Conservation (phyloP, 2,329 filamentous ascomycete species). For the Aspergillus sp. region DNA sequence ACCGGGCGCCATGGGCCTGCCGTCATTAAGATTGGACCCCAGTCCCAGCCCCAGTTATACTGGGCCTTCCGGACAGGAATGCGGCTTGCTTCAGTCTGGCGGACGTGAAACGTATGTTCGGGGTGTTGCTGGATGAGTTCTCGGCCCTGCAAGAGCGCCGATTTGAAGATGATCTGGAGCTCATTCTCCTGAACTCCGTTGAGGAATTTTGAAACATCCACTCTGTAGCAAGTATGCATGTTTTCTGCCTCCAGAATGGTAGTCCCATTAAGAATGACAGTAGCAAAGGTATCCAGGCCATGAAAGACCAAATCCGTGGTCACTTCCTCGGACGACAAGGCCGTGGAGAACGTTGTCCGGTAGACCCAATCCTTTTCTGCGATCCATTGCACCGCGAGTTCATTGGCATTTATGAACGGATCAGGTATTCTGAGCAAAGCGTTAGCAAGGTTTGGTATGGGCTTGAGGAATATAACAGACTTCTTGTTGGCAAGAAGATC, state of each 20-base stretch:
- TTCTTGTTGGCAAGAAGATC: slow-evolving; percentile 7
- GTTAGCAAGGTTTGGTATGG: neutral
- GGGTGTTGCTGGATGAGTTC: slow-evolving; percentile 41
- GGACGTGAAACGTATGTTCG: slow-evolving; percentile 45
- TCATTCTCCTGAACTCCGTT: slow-evolving; percentile 33
- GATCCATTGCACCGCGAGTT: slow-evolving; percentile 70
- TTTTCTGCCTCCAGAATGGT: slow-evolving; percentile 69
- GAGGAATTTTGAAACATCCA: slow-evolving; percentile 61
- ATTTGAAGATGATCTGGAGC: slow-evolving; percentile 49
- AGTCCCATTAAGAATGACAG: slow-evolving; percentile 65
- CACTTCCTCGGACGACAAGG: slow-evolving; percentile 39
- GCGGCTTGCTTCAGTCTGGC: slow-evolving; percentile 43
- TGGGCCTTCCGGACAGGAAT: slow-evolving; percentile 62
- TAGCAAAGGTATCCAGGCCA: slow-evolving; percentile 76
- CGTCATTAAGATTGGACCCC: slow-evolving; percentile 63
- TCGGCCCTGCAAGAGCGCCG: slow-evolving; percentile 42
- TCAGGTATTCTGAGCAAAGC: slow-evolving; percentile 38
- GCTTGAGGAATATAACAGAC: neutral
- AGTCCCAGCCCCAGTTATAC: slow-evolving; percentile 70
- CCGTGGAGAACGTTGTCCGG: slow-evolving; percentile 54
- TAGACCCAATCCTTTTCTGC: slow-evolving; percentile 71
- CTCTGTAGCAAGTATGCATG: slow-evolving; percentile 72
- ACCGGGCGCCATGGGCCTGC: slow-evolving; percentile 66
- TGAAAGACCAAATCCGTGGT: slow-evolving; percentile 67
- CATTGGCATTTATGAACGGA: slow-evolving; percentile 72